Conservation (phyloP, 2,329 filamentous ascomycete species). For the Rhinocladiella mackenziei region DNA sequence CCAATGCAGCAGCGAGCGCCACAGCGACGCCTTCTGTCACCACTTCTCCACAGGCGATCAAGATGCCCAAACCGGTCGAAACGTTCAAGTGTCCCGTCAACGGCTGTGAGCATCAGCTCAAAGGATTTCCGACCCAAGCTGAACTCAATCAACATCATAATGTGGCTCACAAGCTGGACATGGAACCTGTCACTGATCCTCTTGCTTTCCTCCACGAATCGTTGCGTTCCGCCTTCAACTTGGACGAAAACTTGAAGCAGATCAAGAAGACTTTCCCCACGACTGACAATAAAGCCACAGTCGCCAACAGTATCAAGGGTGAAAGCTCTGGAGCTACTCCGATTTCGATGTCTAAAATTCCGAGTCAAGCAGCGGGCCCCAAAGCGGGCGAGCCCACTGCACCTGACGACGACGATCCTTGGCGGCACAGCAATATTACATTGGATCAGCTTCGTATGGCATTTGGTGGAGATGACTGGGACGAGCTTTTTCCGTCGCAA, state of each 20-base stretch:
- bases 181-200: constrained; percentile 50
- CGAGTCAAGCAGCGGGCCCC: constrained; percentile 11
- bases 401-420: constrained; percentile 17
- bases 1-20: constrained; percentile 29
- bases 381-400: constrained; percentile 1
- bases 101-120: constrained; percentile 51
- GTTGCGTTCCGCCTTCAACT: constrained; percentile 44
- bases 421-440: constrained; percentile 24
- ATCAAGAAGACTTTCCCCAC: constrained; percentile 35
- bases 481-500: constrained; percentile 25
- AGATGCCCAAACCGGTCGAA: constrained; percentile 42
- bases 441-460: constrained; percentile 22
- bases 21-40: constrained; percentile 29
- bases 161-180: constrained; percentile 49
- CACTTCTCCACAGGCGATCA: constrained; percentile 36
- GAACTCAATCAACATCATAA: constrained; percentile 54
- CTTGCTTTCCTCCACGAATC: constrained; percentile 55
- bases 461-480: constrained; percentile 28
- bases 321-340: constrained; percentile 21
- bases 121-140: constrained; percentile 53
- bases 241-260: constrained; percentile 47
- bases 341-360: constrained; percentile 20
- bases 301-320: constrained; percentile 12
- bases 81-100: constrained; percentile 52
- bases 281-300: constrained; percentile 15